Evolutionary conservation across 2,329 filamentous ascomycete genomes (phyloP).

Genomic region (Penicillium sp.): DNA sequence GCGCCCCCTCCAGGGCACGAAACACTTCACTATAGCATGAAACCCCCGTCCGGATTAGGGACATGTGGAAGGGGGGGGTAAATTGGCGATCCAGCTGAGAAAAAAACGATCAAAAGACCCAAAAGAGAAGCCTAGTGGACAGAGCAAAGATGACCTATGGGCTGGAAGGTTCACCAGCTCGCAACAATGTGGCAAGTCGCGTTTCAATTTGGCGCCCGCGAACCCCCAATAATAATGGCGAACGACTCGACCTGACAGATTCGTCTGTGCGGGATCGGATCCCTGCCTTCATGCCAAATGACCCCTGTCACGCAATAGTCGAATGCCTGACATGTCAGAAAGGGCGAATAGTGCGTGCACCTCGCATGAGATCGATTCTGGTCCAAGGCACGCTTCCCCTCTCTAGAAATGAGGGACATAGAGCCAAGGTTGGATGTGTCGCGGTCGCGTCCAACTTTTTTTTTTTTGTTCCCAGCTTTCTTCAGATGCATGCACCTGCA

Average conservation of each 20-base stretch:
- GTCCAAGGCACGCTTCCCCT: background rate
- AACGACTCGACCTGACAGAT: slow-evolving; percentile 11
- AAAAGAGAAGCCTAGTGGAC: no score
- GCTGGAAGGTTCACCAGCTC: background rate
- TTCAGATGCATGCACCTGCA: slow-evolving; percentile 1
- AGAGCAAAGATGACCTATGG: slow-evolving; percentile 1
- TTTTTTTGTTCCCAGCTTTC: background rate
- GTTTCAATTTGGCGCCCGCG: slow-evolving; percentile 22
- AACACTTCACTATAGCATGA: background rate
- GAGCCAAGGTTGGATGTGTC: slow-evolving; percentile 9
- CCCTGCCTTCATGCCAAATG: slow-evolving; percentile 17
- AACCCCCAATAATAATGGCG: background rate
- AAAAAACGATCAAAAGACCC: background rate
- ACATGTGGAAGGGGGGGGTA: background rate
- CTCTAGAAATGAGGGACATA: background rate
- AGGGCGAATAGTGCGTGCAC: slow-evolving; percentile 12
- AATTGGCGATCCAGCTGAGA: background rate
- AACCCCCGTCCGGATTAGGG: background rate
- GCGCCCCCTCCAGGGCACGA: background rate
- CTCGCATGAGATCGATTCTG: slow-evolving; percentile 22
- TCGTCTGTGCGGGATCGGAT: slow-evolving; percentile 1
- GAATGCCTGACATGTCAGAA: slow-evolving; percentile 14
- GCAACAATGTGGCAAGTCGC: slow-evolving; percentile 18
- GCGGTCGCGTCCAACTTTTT: background rate
- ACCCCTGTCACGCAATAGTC: slow-evolving; percentile 20